phyloP scores from a whole-genome alignment of 2,329 filamentous ascomycete species.

The Neofusicoccum sp. region DNA sequence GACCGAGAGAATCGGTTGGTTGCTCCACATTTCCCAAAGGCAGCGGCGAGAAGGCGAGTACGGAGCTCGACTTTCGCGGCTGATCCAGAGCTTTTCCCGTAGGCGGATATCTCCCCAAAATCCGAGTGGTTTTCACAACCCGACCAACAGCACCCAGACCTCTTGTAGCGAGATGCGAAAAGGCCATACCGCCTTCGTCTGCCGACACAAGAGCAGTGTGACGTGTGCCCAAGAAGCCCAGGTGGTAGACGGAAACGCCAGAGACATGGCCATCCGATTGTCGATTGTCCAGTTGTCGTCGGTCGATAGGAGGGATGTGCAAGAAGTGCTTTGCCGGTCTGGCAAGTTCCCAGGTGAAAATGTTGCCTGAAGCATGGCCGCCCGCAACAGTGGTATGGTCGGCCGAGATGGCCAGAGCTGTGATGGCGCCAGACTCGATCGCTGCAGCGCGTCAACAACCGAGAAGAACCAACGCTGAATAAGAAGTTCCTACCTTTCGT shows the following conservation, averaged over 20 bases:
- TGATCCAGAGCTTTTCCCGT: slow-evolving; percentile 64
- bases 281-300: slow-evolving; percentile 64
- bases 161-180: slow-evolving; percentile 91
- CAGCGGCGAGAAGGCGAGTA: slow-evolving; percentile 86
- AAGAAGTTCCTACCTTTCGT: slow-evolving; percentile 69
- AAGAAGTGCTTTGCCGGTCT: slow-evolving; percentile 85
- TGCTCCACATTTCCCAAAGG: slow-evolving; percentile 94
- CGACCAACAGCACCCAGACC: slow-evolving; percentile 85
- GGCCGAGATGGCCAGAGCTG: slow-evolving; percentile 85
- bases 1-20: slow-evolving; percentile 79
- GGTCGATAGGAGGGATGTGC: slow-evolving; percentile 76
- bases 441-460: slow-evolving; percentile 54
- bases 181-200: slow-evolving; percentile 94
- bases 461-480: slow-evolving; percentile 33
- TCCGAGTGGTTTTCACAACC: slow-evolving; percentile 84
- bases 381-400: slow-evolving; percentile 91
- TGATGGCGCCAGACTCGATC: slow-evolving; percentile 86
- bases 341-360: slow-evolving; percentile 95
- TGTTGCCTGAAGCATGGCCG: slow-evolving; percentile 85
- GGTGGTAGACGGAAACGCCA: slow-evolving; percentile 76
- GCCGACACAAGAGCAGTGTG: slow-evolving; percentile 95
- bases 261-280: slow-evolving; percentile 81
- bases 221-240: slow-evolving; percentile 92
- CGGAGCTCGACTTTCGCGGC: slow-evolving; percentile 85
- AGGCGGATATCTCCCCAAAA: slow-evolving; percentile 87